Base-by-base conservation (phyloP, 1,139 yeast species). In the Nakaseomyces sp. region DNA sequence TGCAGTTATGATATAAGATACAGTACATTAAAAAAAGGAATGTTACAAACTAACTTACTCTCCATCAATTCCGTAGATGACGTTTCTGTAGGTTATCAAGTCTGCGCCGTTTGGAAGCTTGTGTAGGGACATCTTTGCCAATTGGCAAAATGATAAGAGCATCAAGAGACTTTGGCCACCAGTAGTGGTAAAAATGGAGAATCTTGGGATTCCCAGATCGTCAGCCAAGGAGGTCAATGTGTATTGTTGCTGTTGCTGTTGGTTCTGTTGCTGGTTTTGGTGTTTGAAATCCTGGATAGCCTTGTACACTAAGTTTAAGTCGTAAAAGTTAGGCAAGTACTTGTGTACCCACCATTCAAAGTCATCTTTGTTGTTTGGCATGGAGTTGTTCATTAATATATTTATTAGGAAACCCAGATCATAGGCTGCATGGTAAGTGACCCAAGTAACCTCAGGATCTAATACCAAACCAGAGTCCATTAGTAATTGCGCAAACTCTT, bases 381-480 rank as follows among this genome's bases (percentile, higher is more conserved):
- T 82, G 42, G 73, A 70, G 47, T 77, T 76, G 63, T 87, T 86
- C 53, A 82, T 77, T 61, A 91, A 71, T 50, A 88, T 71, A 45
- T 95, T 79, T 32, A 88, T 69, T 50, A 91, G 70, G 63, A 89
- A 89, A 1, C 98, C 98, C 60, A 89, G 76, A 64, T 91, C 98
- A 64, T 91, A 91, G 13, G 97, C 98, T 1, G 88, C 82, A 63
- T 91, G 97, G 66, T 82, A 91, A 50, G 95, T 83, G 45, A 88
- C 73, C 98, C 98, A 91, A 46, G 81, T 78, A 43, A 86, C 76
- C 26, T 79, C 72, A 25, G 76, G 73, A 52, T 86, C 81, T 53
- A 91, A 69, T 32, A 89, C 76, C 47, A 91, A 69, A 0, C 98
- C 98, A 45, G 95, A 83, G 48, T 87, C 88, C 48, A 85, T 82